These are phyloP conservation scores for Pulveroboletus frians DNA, from an alignment of 768 basidiomycete genomes.

Conservation along the genomic window DNA sequence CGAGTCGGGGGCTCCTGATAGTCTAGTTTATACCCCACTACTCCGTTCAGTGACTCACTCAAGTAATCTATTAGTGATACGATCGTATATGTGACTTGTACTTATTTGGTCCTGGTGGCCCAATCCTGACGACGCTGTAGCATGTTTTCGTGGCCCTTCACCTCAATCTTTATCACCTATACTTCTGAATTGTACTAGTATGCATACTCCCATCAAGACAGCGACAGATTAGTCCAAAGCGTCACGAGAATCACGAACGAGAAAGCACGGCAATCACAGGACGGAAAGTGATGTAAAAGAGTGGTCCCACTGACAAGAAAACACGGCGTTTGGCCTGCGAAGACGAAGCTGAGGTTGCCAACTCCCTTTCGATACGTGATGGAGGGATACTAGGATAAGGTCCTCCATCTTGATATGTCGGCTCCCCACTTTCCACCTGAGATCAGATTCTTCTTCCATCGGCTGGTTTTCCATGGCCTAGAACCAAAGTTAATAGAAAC, in stretches of 20 bases:
- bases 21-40: too few species aligned
- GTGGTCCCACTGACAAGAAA: conserved; percentile 2
- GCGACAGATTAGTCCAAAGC: background rate
- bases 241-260: background rate
- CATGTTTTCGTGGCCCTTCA: too few species aligned
- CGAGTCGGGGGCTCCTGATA: too few species aligned
- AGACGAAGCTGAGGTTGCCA: conserved; percentile 79
- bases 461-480: conserved; percentile 46
- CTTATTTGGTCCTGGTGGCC: too few species aligned
- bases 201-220: background rate
- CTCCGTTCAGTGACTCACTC: too few species aligned
- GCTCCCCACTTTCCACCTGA: conserved; percentile 57
- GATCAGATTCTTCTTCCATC: conserved; percentile 64
- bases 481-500: conserved; percentile 5
- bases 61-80: too few species aligned
- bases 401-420: conserved; percentile 57
- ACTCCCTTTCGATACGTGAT: conserved; percentile 77
- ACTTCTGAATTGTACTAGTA: too few species aligned
- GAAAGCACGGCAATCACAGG: background rate
- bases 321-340: background rate
- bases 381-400: conserved; percentile 69
- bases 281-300: background rate
- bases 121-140: too few species aligned
- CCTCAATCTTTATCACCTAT: too few species aligned
- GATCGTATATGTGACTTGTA: too few species aligned